Evolutionary conservation across 768 basidiomycete species (phyloP).

Genomic region (Russula lepida): DNA sequence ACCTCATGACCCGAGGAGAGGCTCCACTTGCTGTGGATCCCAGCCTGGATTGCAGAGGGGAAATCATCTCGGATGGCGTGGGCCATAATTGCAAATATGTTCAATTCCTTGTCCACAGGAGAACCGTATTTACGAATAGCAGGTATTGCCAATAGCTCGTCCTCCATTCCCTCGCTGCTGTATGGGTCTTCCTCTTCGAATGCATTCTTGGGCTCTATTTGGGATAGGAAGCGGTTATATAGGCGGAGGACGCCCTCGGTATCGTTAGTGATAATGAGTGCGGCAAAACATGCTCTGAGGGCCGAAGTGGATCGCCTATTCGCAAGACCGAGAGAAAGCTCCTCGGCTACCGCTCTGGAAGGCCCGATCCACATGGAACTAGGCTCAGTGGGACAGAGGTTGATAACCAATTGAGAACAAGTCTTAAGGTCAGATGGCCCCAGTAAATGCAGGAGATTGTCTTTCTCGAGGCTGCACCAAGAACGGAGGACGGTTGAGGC

Average conservation of each 20-base stretch:
- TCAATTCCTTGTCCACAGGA: conserved; percentile 30
- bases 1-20: conserved; percentile 29
- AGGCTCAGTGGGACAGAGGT: conserved; percentile 23
- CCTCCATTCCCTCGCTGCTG: background rate
- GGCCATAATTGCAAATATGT: conserved; percentile 48
- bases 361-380: conserved; percentile 4
- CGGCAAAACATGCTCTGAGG: conserved; percentile 42
- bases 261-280: conserved; percentile 36
- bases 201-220: background rate
- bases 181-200: background rate
- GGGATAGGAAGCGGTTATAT: conserved; percentile 20
- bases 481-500: conserved; percentile 25
- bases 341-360: conserved; percentile 23
- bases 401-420: conserved; percentile 33
- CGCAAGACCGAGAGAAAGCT: conserved; percentile 33
- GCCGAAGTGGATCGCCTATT: conserved; percentile 37
- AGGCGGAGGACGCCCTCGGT: conserved; percentile 37
- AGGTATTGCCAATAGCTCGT: background rate
- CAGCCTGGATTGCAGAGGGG: conserved; percentile 41
- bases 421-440: conserved; percentile 34
- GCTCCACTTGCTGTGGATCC: conserved; percentile 32
- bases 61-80: conserved; percentile 54
- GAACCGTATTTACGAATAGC: background rate
- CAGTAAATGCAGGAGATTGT: conserved; percentile 39
- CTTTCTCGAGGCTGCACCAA: conserved; percentile 39